Evolutionary conservation across 768 basidiomycete species (phyloP), one percentile per base, ranked within the genome.

Genomic region (Punctularia strigosozonata): DNA sequence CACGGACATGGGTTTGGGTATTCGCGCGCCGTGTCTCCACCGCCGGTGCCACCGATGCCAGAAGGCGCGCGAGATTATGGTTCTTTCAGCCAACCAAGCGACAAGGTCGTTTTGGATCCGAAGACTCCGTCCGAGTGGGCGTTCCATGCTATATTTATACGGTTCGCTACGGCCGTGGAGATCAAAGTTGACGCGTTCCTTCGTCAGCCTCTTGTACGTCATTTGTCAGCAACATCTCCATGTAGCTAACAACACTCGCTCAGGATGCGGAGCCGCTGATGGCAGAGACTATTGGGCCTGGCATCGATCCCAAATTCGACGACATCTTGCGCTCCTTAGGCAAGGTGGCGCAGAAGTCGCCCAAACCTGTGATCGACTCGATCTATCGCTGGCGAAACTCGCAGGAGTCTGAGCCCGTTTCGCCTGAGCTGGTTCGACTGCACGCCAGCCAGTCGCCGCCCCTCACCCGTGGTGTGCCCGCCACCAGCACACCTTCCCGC

Each of bases 101-200:
- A 83, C 48, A 75, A 76, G 50, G 66, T 80, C 34, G 60, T 71
- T 17, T 68, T 73, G 50, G 80, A 83, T 36, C 81, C 82, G 0
- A 83, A 77, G 52, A 87, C 82, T 8, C 88, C 90, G 2, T 78
- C 81, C 0, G 90, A 92, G 49, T 91, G 83, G 49, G 90, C 90
- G 2, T 61, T 92, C 10, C 85, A 88, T 51, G 85, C 87, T 0
- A 72, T 92, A 5, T 90, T 92, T 54, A 84, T 87, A 30, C 78
- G 83, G 3, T 92, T 92, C 49, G 85, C 83, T 6, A 71, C 79
- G 1, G 64, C 73, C 4, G 84, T 86, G 2, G 88, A 94, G 57
- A 63, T 63, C 21, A 88, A 88, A 50, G 80, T 92, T n/a, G 74
- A 80, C 8, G 55, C 60, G 3, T 88, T 89, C 51, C 63, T 91